Evolutionary conservation across 2,329 filamentous ascomycete species (phyloP).

Genomic region (Didymella segeticola): DNA sequence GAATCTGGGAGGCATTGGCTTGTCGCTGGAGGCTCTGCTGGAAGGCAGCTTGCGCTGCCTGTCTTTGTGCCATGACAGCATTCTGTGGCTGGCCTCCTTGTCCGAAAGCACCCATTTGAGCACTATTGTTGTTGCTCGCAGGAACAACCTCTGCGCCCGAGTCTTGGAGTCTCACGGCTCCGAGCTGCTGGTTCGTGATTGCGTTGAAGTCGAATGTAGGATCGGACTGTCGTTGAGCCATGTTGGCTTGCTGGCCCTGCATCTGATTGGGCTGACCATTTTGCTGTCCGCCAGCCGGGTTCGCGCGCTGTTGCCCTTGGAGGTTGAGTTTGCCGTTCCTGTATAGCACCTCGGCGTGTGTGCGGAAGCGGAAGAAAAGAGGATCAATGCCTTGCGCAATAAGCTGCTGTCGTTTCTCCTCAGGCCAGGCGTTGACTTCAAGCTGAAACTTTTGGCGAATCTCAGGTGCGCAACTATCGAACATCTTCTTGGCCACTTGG

Average conservation of each 20-base stretch:
- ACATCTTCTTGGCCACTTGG: slow-evolving; percentile 55
- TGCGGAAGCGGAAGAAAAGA: slow-evolving; percentile 58
- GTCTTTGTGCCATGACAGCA: slow-evolving; percentile 37
- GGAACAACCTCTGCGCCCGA: slow-evolving; percentile 69
- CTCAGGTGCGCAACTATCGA: slow-evolving; percentile 56
- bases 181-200: slow-evolving; percentile 66
- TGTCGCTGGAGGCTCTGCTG: slow-evolving; percentile 47
- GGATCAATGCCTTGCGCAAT: slow-evolving; percentile 56
- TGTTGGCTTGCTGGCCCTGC: slow-evolving; percentile 36
- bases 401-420: slow-evolving; percentile 57
- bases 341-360: slow-evolving; percentile 51
- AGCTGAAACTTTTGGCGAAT: slow-evolving; percentile 53
- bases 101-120: slow-evolving; percentile 46
- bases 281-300: slow-evolving; percentile 39
- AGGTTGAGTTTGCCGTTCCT: slow-evolving; percentile 27
- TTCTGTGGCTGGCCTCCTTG: slow-evolving; percentile 39
- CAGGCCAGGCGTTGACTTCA: slow-evolving; percentile 53
- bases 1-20: slow-evolving; percentile 25
- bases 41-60: slow-evolving; percentile 32
- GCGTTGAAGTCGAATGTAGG: slow-evolving; percentile 59
- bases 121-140: slow-evolving; percentile 62
- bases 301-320: slow-evolving; percentile 14
- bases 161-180: slow-evolving; percentile 66
- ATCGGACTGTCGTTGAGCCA: slow-evolving; percentile 38
- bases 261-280: slow-evolving; percentile 35